These are phyloP conservation scores for Lactarius trivialis DNA, from an alignment of 768 basidiomycete genomes.

Conservation along the genomic window DNA sequence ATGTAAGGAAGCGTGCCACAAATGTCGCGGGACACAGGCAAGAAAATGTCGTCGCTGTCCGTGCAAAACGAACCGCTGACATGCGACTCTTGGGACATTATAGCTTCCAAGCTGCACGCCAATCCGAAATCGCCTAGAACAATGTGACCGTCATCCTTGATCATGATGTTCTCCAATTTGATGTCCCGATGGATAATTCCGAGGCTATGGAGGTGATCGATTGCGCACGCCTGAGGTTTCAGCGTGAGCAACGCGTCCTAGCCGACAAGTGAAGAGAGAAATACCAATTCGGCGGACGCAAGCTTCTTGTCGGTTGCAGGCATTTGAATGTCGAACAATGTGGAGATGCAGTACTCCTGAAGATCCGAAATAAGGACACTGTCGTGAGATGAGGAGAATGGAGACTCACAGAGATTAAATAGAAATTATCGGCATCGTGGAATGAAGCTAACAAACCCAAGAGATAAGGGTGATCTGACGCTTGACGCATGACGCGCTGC, in stretches of 20 bases:
- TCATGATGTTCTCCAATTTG: conserved; percentile 89
- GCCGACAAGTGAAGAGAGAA: not conserved
- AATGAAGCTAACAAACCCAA: conserved; percentile 26
- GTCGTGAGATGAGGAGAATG: not conserved
- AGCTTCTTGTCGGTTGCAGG: conserved; percentile 23
- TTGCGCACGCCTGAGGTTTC: conserved; percentile 38
- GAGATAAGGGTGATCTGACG: conserved; percentile 17
- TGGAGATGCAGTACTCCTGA: conserved; percentile 25
- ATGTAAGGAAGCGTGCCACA: conserved; percentile 20
- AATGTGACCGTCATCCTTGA: conserved; percentile 83
- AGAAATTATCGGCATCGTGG: conserved; percentile 23
- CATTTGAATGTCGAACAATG: conserved; percentile 14
- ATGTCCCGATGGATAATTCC: conserved; percentile 95
- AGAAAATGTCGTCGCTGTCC: not conserved
- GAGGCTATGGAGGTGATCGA: conserved; percentile 84
- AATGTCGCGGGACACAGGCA: conserved; percentile 1
- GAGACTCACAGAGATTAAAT: conserved; percentile 25
- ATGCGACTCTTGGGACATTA: not conserved
- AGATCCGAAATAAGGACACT: not conserved
- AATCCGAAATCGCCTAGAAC: conserved; percentile 88
- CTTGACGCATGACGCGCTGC: conserved; percentile 11
- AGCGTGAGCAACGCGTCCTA: not conserved
- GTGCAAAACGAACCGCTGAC: not conserved
- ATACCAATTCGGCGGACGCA: conserved; percentile 35
- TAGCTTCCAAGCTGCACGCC: conserved; percentile 12